Conservation (phyloP, 2,329 filamentous ascomycete genomes). For the Onygenales sp. region DNA sequence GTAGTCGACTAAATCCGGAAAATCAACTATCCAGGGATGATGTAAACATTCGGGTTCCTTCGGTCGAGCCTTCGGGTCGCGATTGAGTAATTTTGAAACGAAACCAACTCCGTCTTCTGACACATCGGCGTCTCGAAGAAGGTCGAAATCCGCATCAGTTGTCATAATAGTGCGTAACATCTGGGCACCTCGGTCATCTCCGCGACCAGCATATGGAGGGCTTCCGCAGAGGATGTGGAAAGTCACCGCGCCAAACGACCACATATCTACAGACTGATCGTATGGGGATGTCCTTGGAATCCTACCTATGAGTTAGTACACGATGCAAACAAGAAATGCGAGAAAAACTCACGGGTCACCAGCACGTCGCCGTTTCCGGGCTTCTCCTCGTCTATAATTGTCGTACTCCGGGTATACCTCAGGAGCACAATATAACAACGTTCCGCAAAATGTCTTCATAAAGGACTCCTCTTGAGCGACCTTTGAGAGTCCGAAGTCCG, state of each 20-base stretch:
- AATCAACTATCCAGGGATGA: slow-evolving; percentile 64
- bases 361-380: slow-evolving; percentile 54
- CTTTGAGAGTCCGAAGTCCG: slow-evolving; percentile 94
- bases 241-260: slow-evolving; percentile 88
- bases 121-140: slow-evolving; percentile 50
- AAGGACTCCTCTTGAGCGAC: slow-evolving; percentile 89
- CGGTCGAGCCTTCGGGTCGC: slow-evolving; percentile 68
- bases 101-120: slow-evolving; percentile 58
- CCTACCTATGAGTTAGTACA: slow-evolving; percentile 25
- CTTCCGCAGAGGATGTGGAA: slow-evolving; percentile 73
- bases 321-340: slow-evolving; percentile 7
- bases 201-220: slow-evolving; percentile 72
- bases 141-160: slow-evolving; percentile 54
- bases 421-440: slow-evolving; percentile 87
- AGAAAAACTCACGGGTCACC: slow-evolving; percentile 32
- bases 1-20: slow-evolving; percentile 49
- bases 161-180: slow-evolving; percentile 80
- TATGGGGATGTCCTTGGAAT: slow-evolving; percentile 54
- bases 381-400: slow-evolving; percentile 50
- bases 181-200: slow-evolving; percentile 65
- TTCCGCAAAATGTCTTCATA: slow-evolving; percentile 92
- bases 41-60: slow-evolving; percentile 60
- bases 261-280: slow-evolving; percentile 86
- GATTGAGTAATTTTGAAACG: slow-evolving; percentile 67
- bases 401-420: slow-evolving; percentile 85